A percentile compares a stretch with the other conserved stretches of the same genome.
Evolutionary conservation across 805 yeast genomes (phyloP).

Genomic region (Cyberlindnera subsufficiens): DNA sequence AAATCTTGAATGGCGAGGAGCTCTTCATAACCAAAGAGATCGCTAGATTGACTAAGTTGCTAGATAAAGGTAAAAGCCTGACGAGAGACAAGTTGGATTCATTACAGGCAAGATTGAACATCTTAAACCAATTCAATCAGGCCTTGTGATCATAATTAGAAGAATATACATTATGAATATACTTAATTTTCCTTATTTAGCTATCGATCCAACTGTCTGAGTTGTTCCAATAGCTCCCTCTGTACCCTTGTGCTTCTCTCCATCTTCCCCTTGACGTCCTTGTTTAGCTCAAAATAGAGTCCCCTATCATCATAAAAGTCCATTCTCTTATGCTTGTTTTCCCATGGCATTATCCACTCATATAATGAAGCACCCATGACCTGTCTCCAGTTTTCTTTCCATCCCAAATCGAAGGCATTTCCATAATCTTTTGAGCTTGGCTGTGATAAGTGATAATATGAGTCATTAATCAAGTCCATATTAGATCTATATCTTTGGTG

Average conservation of each 20-base stretch:
- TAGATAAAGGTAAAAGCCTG: constrained; percentile 29
- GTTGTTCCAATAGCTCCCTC: constrained; percentile 10
- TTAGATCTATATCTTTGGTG: constrained; percentile 40
- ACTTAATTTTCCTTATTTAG: neutral
- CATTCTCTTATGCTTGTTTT: constrained; percentile 21
- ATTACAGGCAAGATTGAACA: constrained; percentile 44
- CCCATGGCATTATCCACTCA: constrained; percentile 70
- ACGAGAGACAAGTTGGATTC: constrained; percentile 39
- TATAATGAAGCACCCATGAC: constrained; percentile 66
- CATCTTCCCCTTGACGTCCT: constrained; percentile 34
- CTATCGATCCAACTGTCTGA: constrained; percentile 3
- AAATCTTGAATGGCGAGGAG: constrained; percentile 37
- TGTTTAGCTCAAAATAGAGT: constrained; percentile 43
- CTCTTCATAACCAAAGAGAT: constrained; percentile 37
- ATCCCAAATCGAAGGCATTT: constrained; percentile 76
- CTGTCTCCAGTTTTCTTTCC: constrained; percentile 49
- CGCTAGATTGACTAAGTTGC: constrained; percentile 36
- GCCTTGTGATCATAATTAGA: neutral
- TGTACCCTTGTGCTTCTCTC: constrained; percentile 38
- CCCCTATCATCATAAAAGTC: constrained; percentile 37
- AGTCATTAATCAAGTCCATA: constrained; percentile 28
- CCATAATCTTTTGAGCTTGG: constrained; percentile 43
- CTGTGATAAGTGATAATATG: constrained; percentile 33
- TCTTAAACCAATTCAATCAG: constrained; percentile 27
- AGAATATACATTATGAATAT: neutral